phyloP scores from a whole-genome alignment of 73 alveolate species.

The Stentor roeselii region DNA sequence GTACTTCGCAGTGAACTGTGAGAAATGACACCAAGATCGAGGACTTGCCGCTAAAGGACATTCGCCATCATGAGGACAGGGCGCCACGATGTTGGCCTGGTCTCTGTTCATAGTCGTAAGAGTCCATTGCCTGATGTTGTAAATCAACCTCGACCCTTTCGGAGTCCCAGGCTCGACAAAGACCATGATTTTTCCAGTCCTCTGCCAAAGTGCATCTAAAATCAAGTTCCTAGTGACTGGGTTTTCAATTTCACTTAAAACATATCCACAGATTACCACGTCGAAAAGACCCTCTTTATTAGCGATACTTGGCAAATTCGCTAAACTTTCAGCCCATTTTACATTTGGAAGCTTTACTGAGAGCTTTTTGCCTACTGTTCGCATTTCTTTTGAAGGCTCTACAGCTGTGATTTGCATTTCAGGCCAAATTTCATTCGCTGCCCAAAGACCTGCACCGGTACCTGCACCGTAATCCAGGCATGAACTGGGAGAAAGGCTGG shows the following conservation, averaged over 20 bases:
- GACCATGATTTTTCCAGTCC: slow-evolving; percentile 48
- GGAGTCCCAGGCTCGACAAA: slow-evolving; percentile 72
- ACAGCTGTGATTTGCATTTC: slow-evolving; percentile 28
- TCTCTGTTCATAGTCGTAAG: slow-evolving; percentile 34
- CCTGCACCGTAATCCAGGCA: slow-evolving; percentile 74
- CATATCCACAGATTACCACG: slow-evolving; percentile 53
- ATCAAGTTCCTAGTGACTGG: slow-evolving; percentile 39
- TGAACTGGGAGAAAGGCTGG: slow-evolving; percentile 42
- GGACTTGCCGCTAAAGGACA: slow-evolving; percentile 69
- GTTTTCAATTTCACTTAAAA: slow-evolving; percentile 50
- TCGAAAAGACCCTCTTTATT: slow-evolving; percentile 63
- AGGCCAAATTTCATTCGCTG: slow-evolving; percentile 37
- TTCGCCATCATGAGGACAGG: slow-evolving; percentile 68
- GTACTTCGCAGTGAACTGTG: slow-evolving; percentile 37
- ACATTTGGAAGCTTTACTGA: slow-evolving; percentile 35
- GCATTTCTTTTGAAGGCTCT: slow-evolving; percentile 60
- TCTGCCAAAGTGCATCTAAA: slow-evolving; percentile 55
- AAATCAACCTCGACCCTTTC: slow-evolving; percentile 52
- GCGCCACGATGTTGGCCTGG: slow-evolving; percentile 63
- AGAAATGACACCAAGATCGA: slow-evolving; percentile 64
- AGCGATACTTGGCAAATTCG: slow-evolving; percentile 40
- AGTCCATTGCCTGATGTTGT: slow-evolving; percentile 30
- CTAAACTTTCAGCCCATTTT: slow-evolving; percentile 56
- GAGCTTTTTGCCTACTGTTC: slow-evolving; percentile 59
- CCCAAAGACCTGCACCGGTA: slow-evolving; percentile 67